Evolutionary conservation across 2,329 filamentous ascomycete genomes (phyloP), one percentile per base, ranked within the genome.

Genomic region (Pseudocercospora eumusae): DNA sequence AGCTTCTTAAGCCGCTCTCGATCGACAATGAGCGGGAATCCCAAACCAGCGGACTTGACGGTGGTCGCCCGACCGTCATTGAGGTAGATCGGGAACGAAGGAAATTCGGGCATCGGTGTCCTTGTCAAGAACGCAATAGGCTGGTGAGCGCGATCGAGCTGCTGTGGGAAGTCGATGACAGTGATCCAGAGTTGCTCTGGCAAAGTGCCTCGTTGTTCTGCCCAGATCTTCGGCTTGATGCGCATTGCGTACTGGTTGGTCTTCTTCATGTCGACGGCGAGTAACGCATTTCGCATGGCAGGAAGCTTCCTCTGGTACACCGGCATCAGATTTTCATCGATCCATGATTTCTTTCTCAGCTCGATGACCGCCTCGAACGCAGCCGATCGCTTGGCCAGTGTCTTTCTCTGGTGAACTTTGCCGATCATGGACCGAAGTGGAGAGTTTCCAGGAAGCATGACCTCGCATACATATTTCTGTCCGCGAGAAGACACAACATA

Each of bases 331-430:
- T 92, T 80, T 0, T 87, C 83, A 71, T 97, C 86, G 4, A 99
- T 80, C 63, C 88, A 86, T 1, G 84, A 84, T 57, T 83, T 82
- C 62, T 85, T 81, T 53, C 88, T 81, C 15, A 99, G 81, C 64
- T 86, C 74, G 1, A 92, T 74, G 71, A 93, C 97, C 56, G 89
- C 86, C 70, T 92, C 86, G 73, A 93, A 98, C 0, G 95, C 93
- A 2, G 93, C 93, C 0, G 93, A 91, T 66, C 91, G 91, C 75
- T 95, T 96, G 4, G 95, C 93, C 18, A 89, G 78, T 28, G 87
- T 82, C 75, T 96, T 98, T 61, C 83, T 90, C 7, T 80, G 74
- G 59, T 88, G 85, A 0, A 85, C 78, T 7, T 78, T 80, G 4
- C 95, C 93, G 11, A 82, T 80, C 4, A 85, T 82, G 28, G 85